Evolutionary conservation across 2,329 filamentous ascomycete genomes (phyloP).

Genomic region (Cryphonectria parasitica): DNA sequence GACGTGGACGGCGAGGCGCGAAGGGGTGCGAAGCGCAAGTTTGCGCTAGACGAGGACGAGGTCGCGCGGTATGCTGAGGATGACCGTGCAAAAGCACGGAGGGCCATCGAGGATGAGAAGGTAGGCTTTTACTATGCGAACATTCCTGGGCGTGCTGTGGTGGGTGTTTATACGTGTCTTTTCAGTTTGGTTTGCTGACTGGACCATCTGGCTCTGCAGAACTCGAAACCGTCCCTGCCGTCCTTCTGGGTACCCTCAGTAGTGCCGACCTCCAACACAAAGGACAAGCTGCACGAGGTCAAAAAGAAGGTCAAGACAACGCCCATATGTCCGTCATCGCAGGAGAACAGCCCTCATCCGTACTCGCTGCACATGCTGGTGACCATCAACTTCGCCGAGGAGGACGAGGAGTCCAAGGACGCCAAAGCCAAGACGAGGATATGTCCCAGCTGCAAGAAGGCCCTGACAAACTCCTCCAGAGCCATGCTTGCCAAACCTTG

Average conservation of each 20-base stretch:
- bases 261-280: slow-evolving; percentile 69
- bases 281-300: slow-evolving; percentile 57
- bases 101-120: slow-evolving; percentile 74
- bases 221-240: slow-evolving; percentile 69
- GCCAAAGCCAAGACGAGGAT: slow-evolving; percentile 50
- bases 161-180: slow-evolving; percentile 4
- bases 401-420: slow-evolving; percentile 50
- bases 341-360: slow-evolving; percentile 66
- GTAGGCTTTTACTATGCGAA: slow-evolving; percentile 41
- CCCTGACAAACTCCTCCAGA: slow-evolving; percentile 78
- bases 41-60: slow-evolving; percentile 78
- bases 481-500: slow-evolving; percentile 85
- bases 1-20: slow-evolving; percentile 34
- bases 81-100: slow-evolving; percentile 72
- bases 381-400: slow-evolving; percentile 75
- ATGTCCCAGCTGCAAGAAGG: slow-evolving; percentile 87
- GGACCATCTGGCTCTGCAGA: slow-evolving; percentile 40
- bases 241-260: slow-evolving; percentile 94
- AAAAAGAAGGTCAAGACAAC: slow-evolving; percentile 66
- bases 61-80: slow-evolving; percentile 69
- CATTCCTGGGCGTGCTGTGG: slow-evolving; percentile 1
- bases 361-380: slow-evolving; percentile 81
- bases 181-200: not conserved
- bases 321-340: slow-evolving; percentile 78
- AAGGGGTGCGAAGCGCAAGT: slow-evolving; percentile 70